Conservation (phyloP, 2,329 filamentous ascomycete genomes). For the Monilinia laxa region DNA sequence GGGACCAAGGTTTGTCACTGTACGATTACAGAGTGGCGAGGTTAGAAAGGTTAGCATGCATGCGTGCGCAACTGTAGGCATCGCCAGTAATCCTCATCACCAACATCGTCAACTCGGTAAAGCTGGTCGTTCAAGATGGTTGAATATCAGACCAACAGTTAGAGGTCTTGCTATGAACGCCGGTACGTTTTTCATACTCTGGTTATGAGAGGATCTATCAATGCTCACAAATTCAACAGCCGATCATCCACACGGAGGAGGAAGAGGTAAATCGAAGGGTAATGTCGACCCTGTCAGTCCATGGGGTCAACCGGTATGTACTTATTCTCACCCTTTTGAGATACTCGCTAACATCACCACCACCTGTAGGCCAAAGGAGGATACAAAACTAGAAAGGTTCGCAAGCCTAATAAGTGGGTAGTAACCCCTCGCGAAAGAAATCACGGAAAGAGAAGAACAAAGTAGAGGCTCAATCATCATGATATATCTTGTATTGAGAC, state of each 20-base stretch:
- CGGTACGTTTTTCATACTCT: slow-evolving; percentile 51
- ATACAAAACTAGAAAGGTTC: slow-evolving; percentile 87
- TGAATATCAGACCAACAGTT: slow-evolving; percentile 92
- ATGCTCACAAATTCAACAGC: slow-evolving; percentile 45
- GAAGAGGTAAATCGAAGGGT: slow-evolving; percentile 98
- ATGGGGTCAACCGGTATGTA: slow-evolving; percentile 89
- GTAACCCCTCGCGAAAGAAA: slow-evolving; percentile 82
- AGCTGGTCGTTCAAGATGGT: slow-evolving; percentile 87
- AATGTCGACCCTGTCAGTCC: slow-evolving; percentile 92
- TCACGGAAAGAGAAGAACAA: slow-evolving; percentile 81
- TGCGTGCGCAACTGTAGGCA: slow-evolving; percentile 90
- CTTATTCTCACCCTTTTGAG: slow-evolving; percentile 19
- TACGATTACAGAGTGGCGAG: slow-evolving; percentile 90
- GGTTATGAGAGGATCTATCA: slow-evolving; percentile 25
- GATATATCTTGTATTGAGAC: slow-evolving; percentile 2
- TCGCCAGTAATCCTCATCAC: slow-evolving; percentile 89
- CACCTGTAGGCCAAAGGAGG: slow-evolving; percentile 67
- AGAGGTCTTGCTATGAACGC: slow-evolving; percentile 99
- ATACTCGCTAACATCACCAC: slow-evolving; percentile 18
- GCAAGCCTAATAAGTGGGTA: slow-evolving; percentile 89
- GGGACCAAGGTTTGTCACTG: slow-evolving; percentile 73
- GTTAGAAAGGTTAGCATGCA: slow-evolving; percentile 85
- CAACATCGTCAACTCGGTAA: slow-evolving; percentile 92
- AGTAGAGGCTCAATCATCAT: slow-evolving; percentile 45
- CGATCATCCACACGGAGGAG: slow-evolving; percentile 98